These are phyloP conservation scores for Sisymbrium altissimum DNA, from an alignment of 345 rosid species.

Conservation along the genomic window DNA sequence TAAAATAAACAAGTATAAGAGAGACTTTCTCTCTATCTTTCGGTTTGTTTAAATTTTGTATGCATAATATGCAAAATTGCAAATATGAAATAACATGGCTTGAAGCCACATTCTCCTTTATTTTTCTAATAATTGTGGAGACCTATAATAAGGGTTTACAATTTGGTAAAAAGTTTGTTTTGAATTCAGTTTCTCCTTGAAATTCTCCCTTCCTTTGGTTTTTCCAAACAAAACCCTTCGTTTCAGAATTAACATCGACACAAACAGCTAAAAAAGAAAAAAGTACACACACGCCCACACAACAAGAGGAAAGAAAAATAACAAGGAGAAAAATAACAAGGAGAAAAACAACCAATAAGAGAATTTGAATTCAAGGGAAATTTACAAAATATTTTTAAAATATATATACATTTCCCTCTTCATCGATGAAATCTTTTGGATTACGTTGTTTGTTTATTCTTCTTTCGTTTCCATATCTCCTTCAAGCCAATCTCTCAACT, in stretches of 20 bases:
- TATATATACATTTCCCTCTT: neutral
- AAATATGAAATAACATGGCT: neutral
- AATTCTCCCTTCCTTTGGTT: too few relatives aligned
- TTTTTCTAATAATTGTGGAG: neutral
- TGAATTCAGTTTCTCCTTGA: constrained; percentile 24
- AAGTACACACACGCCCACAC: too few relatives aligned
- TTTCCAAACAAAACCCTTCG: too few relatives aligned
- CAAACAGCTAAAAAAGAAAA: too few relatives aligned
- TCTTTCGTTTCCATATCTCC: neutral
- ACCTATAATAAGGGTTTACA: constrained; percentile 7
- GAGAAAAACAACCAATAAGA: too few relatives aligned
- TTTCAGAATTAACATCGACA: too few relatives aligned
- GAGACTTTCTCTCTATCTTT: neutral
- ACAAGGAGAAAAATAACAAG: too few relatives aligned
- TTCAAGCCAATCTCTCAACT: constrained; percentile 27
- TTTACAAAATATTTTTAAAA: too few relatives aligned
- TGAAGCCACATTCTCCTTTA: neutral
- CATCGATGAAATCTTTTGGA: constrained; percentile 5
- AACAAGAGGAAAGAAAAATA: too few relatives aligned
- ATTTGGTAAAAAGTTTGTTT: neutral
- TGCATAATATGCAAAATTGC: neutral
- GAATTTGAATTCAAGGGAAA: too few relatives aligned
- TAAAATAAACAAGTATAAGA: too few relatives aligned
- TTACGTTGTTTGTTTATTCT: neutral
- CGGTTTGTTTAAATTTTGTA: neutral